Conservation (phyloP, 768 basidiomycete species). For the Amanita muscaria region DNA sequence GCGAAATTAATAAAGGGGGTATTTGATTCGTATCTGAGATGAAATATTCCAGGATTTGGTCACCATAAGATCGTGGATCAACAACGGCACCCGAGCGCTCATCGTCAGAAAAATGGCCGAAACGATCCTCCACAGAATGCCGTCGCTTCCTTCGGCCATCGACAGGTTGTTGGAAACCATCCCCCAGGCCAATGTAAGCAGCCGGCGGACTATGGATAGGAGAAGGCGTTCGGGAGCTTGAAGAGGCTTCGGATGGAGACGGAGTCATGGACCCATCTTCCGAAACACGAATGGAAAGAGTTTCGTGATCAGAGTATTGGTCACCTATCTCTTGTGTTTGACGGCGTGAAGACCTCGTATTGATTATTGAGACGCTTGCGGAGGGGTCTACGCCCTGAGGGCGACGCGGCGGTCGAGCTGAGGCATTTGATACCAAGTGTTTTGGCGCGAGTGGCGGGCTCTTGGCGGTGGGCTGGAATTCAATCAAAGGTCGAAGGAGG, state of each 20-base stretch:
- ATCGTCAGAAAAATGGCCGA: conserved; percentile 35
- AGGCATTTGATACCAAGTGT: conserved; percentile 75
- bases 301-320: conserved; percentile 56
- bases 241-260: conserved; percentile 78
- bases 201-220: conserved; percentile 59
- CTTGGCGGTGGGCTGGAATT: conserved; percentile 82
- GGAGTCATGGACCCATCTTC: conserved; percentile 87
- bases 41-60: conserved; percentile 97
- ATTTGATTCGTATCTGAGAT: conserved; percentile 94
- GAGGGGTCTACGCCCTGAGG: conserved; percentile 29
- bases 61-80: conserved; percentile 73
- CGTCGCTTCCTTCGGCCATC: conserved; percentile 36
- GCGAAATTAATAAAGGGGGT: conserved; percentile 77
- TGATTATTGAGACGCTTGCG: conserved; percentile 28
- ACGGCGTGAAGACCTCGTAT: conserved; percentile 56
- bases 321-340: conserved; percentile 36
- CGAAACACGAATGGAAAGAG: conserved; percentile 62
- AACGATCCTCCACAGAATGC: conserved; percentile 37
- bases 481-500: conserved; percentile 85
- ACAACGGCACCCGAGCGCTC: conserved; percentile 31
- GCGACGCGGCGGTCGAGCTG: conserved; percentile 40
- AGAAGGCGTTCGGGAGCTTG: conserved; percentile 90
- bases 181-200: conserved; percentile 34
- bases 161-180: conserved; percentile 27
- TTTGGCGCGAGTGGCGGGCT: conserved; percentile 96